These are phyloP conservation scores for Daucus carota DNA, from an alignment of 129 eudicot genomes.

Conservation along the genomic window DH1_v3.0 NC_030381.2:34686501-34687000, in stretches of 20 bases:
- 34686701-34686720: constrained; percentile 24
- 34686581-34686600: not conserved
- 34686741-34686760: constrained; percentile 56
- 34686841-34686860: not conserved
- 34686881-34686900: not conserved
- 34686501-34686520: constrained; percentile 14
- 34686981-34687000: constrained; percentile 20
- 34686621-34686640: constrained; percentile 50
- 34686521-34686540: constrained; percentile 8
- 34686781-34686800: constrained; percentile 1
- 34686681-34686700: constrained; percentile 53
- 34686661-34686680: constrained; percentile 58
- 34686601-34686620: constrained; percentile 77
- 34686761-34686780: constrained; percentile 13
- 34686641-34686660: constrained; percentile 44
- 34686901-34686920: constrained; percentile 9
- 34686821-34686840: not conserved
- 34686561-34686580: not conserved
- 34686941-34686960: constrained; percentile 12
- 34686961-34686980: constrained; percentile 28
- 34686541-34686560: not conserved
- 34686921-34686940: constrained; percentile 1
- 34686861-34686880: not conserved
- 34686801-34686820: not conserved
- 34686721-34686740: constrained; percentile 59